Percentiles rank a stretch among this genome's conserved stretches.
Conservation (phyloP, 495 filamentous ascomycete genomes). For the Penicillium cosmopolitanum region DNA sequence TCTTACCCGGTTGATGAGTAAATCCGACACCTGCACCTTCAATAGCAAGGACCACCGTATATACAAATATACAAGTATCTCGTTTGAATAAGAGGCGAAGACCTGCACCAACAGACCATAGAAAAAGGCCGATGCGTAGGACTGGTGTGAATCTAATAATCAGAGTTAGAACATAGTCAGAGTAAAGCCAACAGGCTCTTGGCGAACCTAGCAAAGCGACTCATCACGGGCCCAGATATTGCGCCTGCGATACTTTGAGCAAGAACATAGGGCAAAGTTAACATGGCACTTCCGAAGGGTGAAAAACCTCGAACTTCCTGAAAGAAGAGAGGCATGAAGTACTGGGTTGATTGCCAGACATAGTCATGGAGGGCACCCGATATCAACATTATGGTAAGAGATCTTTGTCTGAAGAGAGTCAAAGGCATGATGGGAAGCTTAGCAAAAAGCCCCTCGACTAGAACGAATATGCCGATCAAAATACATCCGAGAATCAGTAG, state of each 20-base stretch:
- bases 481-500: conserved; percentile 55
- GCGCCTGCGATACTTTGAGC: conserved; percentile 12
- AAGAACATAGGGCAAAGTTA: conserved; percentile 11
- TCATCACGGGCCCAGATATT: conserved; percentile 55
- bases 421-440: conserved; percentile 58
- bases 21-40: conserved; percentile 56
- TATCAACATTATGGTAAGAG: conserved; percentile 41
- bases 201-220: conserved; percentile 45
- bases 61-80: conserved; percentile 43
- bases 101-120: conserved; percentile 42
- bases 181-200: conserved; percentile 50
- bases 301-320: conserved; percentile 50
- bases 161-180: conserved; percentile 26
- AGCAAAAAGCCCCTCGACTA: conserved; percentile 58
- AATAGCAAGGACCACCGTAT: conserved; percentile 51
- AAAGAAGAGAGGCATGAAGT: conserved; percentile 52
- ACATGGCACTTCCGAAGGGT: conserved; percentile 22
- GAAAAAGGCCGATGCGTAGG: conserved; percentile 8
- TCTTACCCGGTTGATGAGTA: conserved; percentile 55
- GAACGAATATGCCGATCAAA: conserved; percentile 47
- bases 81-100: conserved; percentile 51
- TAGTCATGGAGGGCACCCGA: conserved; percentile 43
- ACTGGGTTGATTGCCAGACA: conserved; percentile 57
- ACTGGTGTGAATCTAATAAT: conserved; percentile 1
- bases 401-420: conserved; percentile 27